These are phyloP conservation scores for sunflower (Helianthus annuus) DNA, from an alignment of 129 eudicot species.

Conservation along the genomic window DNA sequence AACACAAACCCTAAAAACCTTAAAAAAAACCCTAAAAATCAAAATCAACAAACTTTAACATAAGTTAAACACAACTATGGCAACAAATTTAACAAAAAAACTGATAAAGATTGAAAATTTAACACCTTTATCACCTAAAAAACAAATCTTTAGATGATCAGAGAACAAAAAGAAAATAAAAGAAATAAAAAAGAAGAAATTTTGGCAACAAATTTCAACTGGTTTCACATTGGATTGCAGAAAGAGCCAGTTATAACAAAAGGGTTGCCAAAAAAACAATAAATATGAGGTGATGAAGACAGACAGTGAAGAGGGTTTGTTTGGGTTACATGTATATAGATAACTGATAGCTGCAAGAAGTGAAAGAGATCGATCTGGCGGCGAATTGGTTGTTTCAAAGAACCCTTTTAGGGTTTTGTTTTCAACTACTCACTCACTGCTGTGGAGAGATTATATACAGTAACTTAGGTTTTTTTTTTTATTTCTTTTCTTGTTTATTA, in stretches of 20 bases:
- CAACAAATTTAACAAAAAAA: slow-evolving; percentile 26
- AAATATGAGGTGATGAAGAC: neutral
- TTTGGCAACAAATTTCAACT: slow-evolving; percentile 29
- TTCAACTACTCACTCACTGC: slow-evolving; percentile 39
- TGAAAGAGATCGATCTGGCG: slow-evolving; percentile 71
- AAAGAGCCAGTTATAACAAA: slow-evolving; percentile 27
- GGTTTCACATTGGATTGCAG: slow-evolving; percentile 42
- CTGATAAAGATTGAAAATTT: slow-evolving; percentile 32
- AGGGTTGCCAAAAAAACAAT: slow-evolving; percentile 28
- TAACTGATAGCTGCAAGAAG: slow-evolving; percentile 22
- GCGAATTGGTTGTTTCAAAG: slow-evolving; percentile 65
- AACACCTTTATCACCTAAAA: slow-evolving; percentile 21
- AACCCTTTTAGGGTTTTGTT: slow-evolving; percentile 89
- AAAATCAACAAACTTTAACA: slow-evolving; percentile 15
- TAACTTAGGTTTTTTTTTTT: slow-evolving; percentile 21
- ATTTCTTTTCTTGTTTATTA: neutral
- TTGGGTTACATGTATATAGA: slow-evolving; percentile 33
- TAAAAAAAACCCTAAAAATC: neutral
- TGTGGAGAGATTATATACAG: slow-evolving; percentile 49
- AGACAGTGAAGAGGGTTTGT: slow-evolving; percentile 24
- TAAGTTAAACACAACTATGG: slow-evolving; percentile 9
- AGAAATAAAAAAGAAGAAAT: neutral
- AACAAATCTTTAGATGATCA: slow-evolving; percentile 27
- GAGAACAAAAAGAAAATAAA: slow-evolving; percentile 10
- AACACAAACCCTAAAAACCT: slow-evolving; percentile 37